A percentile compares a stretch with the other conserved stretches of the same genome.
Conservation (phyloP, 208 protist genomes). For the Wallacemonas sp. region DNA sequence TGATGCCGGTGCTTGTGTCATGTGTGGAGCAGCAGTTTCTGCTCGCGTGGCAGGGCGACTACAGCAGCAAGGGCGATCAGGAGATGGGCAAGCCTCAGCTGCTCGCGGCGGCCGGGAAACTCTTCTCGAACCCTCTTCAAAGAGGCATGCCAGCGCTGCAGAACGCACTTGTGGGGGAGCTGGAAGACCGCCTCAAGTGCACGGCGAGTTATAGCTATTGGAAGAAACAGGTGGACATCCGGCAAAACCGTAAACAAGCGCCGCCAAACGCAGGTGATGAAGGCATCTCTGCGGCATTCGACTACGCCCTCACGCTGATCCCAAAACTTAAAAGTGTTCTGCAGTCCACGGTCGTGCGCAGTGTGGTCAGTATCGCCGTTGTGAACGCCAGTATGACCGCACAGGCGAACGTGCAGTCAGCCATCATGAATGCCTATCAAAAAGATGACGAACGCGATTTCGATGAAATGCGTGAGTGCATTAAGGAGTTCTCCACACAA, state of each 20-base stretch:
- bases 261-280: constrained; percentile 21
- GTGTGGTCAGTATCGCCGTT: constrained; percentile 76
- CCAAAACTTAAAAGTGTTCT: constrained; percentile 63
- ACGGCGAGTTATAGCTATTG: constrained; percentile 63
- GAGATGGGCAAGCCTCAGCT: constrained; percentile 69
- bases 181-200: constrained; percentile 56
- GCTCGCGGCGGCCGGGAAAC: constrained; percentile 56
- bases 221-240: constrained; percentile 53
- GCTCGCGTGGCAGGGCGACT: constrained; percentile 71
- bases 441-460: constrained; percentile 58
- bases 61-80: constrained; percentile 52
- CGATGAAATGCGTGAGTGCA: constrained; percentile 42
- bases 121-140: constrained; percentile 75
- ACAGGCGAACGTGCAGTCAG: constrained; percentile 61
- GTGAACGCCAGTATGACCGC: constrained; percentile 59
- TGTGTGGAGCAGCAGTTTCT: constrained; percentile 90
- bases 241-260: constrained; percentile 20
- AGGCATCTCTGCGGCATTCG: constrained; percentile 61
- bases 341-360: constrained; percentile 68
- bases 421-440: constrained; percentile 48
- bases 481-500: constrained; percentile 63
- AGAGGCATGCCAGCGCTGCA: constrained; percentile 79
- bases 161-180: constrained; percentile 50
- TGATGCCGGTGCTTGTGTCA: constrained; percentile 77
- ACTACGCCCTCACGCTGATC: constrained; percentile 66